Base-by-base conservation (phyloP, 192 early-diverging fungal genomes). In the Rhizophagus sp. region DNA sequence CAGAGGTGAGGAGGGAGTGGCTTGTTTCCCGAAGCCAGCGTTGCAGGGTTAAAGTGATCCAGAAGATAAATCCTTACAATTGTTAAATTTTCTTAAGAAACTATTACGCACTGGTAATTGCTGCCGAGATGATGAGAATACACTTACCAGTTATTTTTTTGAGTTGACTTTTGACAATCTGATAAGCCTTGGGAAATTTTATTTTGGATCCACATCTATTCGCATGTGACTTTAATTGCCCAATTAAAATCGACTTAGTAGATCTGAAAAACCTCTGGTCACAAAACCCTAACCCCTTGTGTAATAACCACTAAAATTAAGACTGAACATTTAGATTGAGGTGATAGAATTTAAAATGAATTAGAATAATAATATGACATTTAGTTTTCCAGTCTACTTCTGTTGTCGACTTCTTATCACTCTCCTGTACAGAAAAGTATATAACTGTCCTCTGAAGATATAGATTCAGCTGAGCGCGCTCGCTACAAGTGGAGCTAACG, bases 21-120 rank as follows among this genome's bases (percentile, higher is more conserved):
- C 34, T 62, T 76, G 74, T 63, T 27, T 76, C 12, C 74, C 61
- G 74, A 76, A 63, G 74, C 74, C 74, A 76, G 74, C 61, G 74
- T 76, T 76, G 74, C 74, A 76, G 36, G 36, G 24, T 74, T 52
- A 30, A 3, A 33, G 27, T 74, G 36, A 62, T 74, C 25, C 73
- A 72, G 65, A 67, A 27, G 33, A 27, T n/a, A 67, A 34, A 34
- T 47, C 44, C 13, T 67, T 67, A 17, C 19, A 57, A 57, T 57
- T 19, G 52, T 22, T 22, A 0, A 57, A n/a, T 0, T n/a, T 22
- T 6, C 6, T 57, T 57, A 17, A 57, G 17, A 22, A 57, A 57
- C 17, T 57, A 47, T 57, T 22, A 57, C 19, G 22, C 15, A 15
- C 17, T 57, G 3, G 50, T 15, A 13, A 57, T 57, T 17, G 7